These are phyloP conservation scores for Oropetium thomaeum DNA, from an alignment of 176 grass and related monocot species.

Conservation along the genomic window DNA sequence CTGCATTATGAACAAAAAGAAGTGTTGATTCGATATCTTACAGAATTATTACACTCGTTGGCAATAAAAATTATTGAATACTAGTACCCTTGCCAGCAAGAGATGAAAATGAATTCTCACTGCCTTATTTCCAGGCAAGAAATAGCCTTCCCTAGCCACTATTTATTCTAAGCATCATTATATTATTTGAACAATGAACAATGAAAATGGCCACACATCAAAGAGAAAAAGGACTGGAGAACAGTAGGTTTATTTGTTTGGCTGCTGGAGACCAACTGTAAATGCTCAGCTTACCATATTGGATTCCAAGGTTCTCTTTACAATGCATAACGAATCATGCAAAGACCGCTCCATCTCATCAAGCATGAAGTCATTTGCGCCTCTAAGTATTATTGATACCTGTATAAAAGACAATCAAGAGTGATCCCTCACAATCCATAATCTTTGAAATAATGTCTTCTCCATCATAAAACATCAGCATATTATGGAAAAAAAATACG, in stretches of 20 bases:
- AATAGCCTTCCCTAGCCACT: not conserved
- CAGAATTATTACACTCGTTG: not conserved
- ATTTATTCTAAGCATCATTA: not conserved
- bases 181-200: not conserved
- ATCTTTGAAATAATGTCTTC: not conserved
- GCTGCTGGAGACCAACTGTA: not conserved
- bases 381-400: conserved; percentile 93
- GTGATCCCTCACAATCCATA: not conserved
- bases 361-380: conserved; percentile 88
- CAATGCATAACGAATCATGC: conserved; percentile 83
- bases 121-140: not conserved
- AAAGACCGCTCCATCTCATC: conserved; percentile 89
- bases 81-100: not conserved
- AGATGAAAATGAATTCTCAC: not conserved
- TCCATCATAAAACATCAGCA: not conserved
- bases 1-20: not conserved
- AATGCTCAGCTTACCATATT: conserved; percentile 52
- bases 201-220: not conserved
- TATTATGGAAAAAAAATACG: conserved; percentile 26
- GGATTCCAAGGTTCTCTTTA: conserved; percentile 89
- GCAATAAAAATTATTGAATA: not conserved
- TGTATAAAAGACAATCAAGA: conserved; percentile 21
- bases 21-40: not conserved
- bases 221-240: not conserved
- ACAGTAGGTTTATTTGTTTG: not conserved